Conservation (phyloP, 164 flowering plant species). For the Chimonanthus salicifolius region DNA sequence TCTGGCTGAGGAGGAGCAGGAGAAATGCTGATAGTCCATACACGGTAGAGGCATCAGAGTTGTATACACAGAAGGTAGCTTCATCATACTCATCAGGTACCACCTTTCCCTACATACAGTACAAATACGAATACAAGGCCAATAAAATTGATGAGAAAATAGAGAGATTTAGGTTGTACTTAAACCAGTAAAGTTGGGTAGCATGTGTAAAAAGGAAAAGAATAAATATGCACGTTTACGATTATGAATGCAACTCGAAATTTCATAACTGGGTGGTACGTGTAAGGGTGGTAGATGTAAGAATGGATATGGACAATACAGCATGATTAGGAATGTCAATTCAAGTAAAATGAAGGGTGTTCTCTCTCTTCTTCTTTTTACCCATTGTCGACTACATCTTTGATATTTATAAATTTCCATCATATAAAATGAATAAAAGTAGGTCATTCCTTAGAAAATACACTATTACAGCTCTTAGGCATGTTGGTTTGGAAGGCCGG, state of each 20-base stretch:
- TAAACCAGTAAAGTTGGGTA: background rate
- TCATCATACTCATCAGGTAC: constrained; percentile 83
- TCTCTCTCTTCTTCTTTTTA: too few species aligned
- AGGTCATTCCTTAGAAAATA: too few species aligned
- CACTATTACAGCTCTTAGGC: too few species aligned
- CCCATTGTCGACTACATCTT: too few species aligned
- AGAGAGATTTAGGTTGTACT: background rate
- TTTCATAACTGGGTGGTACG: background rate
- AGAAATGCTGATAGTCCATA: constrained; percentile 80
- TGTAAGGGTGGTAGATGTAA: background rate
- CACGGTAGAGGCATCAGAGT: constrained; percentile 69
- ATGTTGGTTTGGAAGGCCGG: too few species aligned
- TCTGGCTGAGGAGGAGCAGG: constrained; percentile 56
- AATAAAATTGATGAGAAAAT: background rate
- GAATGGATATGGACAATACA: too few species aligned
- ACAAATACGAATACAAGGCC: background rate
- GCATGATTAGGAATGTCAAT: too few species aligned
- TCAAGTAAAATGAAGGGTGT: too few species aligned
- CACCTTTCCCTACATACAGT: constrained; percentile 44
- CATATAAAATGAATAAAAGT: too few species aligned
- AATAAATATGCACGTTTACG: background rate
- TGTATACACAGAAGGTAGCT: constrained; percentile 62
- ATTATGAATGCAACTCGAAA: background rate
- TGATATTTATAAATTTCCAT: too few species aligned
- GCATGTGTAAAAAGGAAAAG: background rate